Evolutionary conservation across 2,329 filamentous ascomycete genomes (phyloP).

Genomic region (Alternaria arborescens): DNA sequence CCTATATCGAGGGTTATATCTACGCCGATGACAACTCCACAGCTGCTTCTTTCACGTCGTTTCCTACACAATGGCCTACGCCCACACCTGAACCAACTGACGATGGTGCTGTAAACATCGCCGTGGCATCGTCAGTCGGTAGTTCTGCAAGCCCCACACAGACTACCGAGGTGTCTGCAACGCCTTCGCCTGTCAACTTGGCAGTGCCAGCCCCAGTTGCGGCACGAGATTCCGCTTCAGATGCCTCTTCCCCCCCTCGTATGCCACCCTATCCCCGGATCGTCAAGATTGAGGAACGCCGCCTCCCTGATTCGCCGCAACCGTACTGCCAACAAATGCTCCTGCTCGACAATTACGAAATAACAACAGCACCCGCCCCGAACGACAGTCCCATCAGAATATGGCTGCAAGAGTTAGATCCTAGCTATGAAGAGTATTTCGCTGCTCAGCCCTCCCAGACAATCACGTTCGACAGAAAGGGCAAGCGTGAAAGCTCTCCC

Average conservation of each 20-base stretch:
- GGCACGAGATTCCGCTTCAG: constrained; percentile 24
- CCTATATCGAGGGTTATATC: constrained; percentile 72
- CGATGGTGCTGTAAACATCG: constrained; percentile 17
- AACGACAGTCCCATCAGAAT: constrained; percentile 50
- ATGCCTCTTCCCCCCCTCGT: constrained; percentile 31
- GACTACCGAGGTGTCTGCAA: constrained; percentile 9
- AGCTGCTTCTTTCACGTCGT: constrained; percentile 42
- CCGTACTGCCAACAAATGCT: constrained; percentile 73
- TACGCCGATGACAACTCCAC: constrained; percentile 65
- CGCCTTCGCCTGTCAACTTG: constrained; percentile 15
- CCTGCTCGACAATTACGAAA: constrained; percentile 61
- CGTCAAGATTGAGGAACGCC: constrained; percentile 72
- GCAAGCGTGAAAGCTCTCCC: constrained; percentile 22
- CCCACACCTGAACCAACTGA: constrained; percentile 22
- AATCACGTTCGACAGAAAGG: constrained; percentile 12
- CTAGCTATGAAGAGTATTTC: constrained; percentile 42
- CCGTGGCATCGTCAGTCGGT: constrained; percentile 12
- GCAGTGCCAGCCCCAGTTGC: background rate
- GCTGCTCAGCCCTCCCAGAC: constrained; percentile 17
- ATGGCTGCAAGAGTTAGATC: constrained; percentile 53
- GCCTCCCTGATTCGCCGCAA: constrained; percentile 57
- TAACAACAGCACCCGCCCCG: constrained; percentile 48
- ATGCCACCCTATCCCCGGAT: constrained; percentile 62
- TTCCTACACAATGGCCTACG: constrained; percentile 35
- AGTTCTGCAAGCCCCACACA: constrained; percentile 17